phyloP scores from a whole-genome alignment of 2,329 filamentous ascomycete species.

The Escovopsis sp. region DNA sequence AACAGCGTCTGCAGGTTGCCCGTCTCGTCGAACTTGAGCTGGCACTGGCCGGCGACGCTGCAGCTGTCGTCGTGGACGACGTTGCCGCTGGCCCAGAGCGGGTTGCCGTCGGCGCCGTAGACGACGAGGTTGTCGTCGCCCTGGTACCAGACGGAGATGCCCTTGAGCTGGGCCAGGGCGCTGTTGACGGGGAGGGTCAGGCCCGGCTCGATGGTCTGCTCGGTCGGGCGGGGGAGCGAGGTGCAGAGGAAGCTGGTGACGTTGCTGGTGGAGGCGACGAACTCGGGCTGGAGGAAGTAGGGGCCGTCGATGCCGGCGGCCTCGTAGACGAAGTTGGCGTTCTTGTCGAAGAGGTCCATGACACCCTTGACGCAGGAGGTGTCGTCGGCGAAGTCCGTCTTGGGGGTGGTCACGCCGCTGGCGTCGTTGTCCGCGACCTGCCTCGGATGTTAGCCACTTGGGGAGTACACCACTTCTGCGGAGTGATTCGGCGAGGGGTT shows the following conservation, averaged over 20 bases:
- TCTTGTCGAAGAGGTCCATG: conserved; percentile 10
- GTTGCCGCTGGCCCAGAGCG: conserved; percentile 9
- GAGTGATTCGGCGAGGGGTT: no score
- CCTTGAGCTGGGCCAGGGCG: conserved; percentile 9
- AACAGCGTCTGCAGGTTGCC: conserved; percentile 7
- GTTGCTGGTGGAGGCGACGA: conserved; percentile 9
- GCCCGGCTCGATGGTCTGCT: not conserved
- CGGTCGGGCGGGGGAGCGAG: no score
- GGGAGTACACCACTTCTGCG: no score
- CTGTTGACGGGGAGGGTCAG: conserved; percentile 8
- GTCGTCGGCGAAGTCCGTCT: conserved; percentile 10
- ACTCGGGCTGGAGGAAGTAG: conserved; percentile 10
- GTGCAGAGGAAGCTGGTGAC: conserved; percentile 13
- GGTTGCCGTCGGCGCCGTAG: conserved; percentile 5
- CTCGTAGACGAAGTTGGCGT: conserved; percentile 11
- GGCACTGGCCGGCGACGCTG: conserved; percentile 5
- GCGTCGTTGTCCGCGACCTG: conserved; percentile 11
- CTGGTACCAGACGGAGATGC: conserved; percentile 12
- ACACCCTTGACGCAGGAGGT: conserved; percentile 8
- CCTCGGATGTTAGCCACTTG: no score
- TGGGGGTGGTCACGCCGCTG: conserved; percentile 8
- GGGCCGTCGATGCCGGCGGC: conserved; percentile 8
- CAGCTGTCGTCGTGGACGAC: conserved; percentile 6
- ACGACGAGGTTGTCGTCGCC: conserved; percentile 14
- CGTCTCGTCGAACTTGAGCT: conserved; percentile 4